Conservation (phyloP, 257 asterid genomes). For the Solanum chilense region DNA sequence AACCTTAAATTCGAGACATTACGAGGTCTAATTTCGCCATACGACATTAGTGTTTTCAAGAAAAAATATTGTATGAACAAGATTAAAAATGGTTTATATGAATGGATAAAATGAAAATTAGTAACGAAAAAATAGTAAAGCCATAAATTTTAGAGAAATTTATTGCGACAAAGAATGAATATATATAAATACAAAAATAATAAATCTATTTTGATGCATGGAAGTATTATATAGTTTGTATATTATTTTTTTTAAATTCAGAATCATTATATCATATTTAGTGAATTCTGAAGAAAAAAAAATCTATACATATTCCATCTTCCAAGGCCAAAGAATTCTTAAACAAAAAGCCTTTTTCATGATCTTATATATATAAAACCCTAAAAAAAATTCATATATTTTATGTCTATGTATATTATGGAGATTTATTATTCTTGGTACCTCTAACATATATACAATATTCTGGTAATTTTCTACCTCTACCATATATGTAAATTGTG, state of each 20-base stretch:
- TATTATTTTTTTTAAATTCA: not conserved
- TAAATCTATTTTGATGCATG: not conserved
- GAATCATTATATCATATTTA: not conserved
- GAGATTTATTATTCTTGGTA: not conserved
- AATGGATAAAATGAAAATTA: not conserved
- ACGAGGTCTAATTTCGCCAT: too few species aligned
- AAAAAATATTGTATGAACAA: not conserved
- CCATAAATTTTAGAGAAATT: not conserved
- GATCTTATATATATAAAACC: not conserved
- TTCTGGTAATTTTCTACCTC: not conserved
- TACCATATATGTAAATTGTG: not conserved
- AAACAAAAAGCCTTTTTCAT: not conserved
- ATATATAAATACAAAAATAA: not conserved
- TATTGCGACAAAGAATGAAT: not conserved
- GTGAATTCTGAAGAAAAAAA: not conserved
- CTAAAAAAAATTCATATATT: not conserved
- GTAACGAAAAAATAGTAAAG: not conserved
- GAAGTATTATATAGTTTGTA: not conserved
- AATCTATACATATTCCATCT: constrained; percentile 13
- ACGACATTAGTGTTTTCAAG: too few species aligned
- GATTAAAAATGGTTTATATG: not conserved
- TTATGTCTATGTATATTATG: not conserved
- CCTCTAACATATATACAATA: not conserved
- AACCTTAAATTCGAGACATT: too few species aligned
- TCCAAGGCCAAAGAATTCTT: not conserved